Percentiles rank a stretch among this genome's conserved stretches.
Evolutionary conservation across 345 rosid genomes (phyloP).

Genomic region (Arabidopsis suecica): DNA sequence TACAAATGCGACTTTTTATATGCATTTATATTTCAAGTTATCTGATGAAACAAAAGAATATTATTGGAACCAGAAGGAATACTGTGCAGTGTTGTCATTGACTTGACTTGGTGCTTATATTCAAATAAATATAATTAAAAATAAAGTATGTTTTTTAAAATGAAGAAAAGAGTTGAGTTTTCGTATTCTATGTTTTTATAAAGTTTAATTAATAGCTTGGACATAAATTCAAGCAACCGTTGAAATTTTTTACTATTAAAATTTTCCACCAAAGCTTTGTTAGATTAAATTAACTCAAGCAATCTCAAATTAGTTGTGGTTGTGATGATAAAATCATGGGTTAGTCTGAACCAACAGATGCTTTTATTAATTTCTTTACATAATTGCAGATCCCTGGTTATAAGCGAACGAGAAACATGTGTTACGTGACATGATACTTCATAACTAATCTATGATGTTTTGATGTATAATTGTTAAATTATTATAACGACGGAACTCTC

Average conservation of each 20-base stretch:
- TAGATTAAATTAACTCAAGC: slow-evolving; percentile 31
- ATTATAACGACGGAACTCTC: slow-evolving; percentile 9
- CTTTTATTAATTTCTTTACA: background rate
- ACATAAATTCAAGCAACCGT: slow-evolving; percentile 47
- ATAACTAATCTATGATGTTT: slow-evolving; percentile 33
- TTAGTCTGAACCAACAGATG: slow-evolving; percentile 44
- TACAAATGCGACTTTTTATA: slow-evolving; percentile 34
- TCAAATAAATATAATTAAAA: background rate
- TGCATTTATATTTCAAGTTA: slow-evolving; percentile 19
- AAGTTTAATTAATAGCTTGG: slow-evolving; percentile 43
- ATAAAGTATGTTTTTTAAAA: background rate
- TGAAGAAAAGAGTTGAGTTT: slow-evolving; percentile 40
- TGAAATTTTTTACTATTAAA: slow-evolving; percentile 34
- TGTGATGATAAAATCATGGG: slow-evolving; percentile 40
- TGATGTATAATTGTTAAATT: background rate
- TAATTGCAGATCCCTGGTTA: slow-evolving; percentile 12
- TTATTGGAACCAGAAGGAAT: slow-evolving; percentile 22
- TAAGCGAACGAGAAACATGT: slow-evolving; percentile 35
- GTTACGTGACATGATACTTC: slow-evolving; percentile 32
- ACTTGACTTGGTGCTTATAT: slow-evolving; percentile 47
- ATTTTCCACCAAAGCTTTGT: slow-evolving; percentile 32
- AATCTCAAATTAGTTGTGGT: slow-evolving; percentile 35
- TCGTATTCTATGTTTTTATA: background rate
- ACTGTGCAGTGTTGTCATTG: slow-evolving; percentile 42
- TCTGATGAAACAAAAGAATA: slow-evolving; percentile 18